phyloP scores from a whole-genome alignment of 2,329 filamentous ascomycete species.

The Neopestalotiopsis rosae region DNA sequence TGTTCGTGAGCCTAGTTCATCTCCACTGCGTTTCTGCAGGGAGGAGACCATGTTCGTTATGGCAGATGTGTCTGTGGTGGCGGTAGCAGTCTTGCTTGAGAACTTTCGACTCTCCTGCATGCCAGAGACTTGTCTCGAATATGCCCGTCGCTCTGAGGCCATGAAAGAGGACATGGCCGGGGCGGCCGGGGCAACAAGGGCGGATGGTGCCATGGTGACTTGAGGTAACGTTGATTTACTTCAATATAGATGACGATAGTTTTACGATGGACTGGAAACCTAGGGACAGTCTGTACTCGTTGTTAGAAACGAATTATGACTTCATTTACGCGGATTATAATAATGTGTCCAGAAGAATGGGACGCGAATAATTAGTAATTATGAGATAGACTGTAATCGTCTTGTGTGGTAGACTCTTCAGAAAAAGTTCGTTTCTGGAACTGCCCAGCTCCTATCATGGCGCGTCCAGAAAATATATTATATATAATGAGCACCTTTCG shows the following conservation, averaged over 20 bases:
- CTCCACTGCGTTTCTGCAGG: conserved; percentile 34
- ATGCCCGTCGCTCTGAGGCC: not conserved
- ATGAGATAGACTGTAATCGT: not conserved
- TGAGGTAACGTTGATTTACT: not conserved
- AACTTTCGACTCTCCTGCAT: not conserved
- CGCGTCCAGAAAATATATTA: not conserved
- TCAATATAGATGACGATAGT: not conserved
- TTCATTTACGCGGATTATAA: not conserved
- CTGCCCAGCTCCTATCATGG: not conserved
- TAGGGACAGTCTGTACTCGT: not conserved
- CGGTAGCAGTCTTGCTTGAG: not conserved
- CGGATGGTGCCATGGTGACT: conserved; percentile 3
- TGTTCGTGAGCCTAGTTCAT: conserved; percentile 35
- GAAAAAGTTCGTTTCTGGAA: not conserved
- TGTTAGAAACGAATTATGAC: not conserved
- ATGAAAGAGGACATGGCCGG: conserved; percentile 5
- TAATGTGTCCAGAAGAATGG: not conserved
- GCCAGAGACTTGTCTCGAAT: not conserved
- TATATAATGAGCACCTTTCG: not conserved
- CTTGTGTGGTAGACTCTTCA: not conserved
- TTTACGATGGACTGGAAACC: not conserved
- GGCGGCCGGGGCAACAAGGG: not conserved
- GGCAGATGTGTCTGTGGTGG: conserved; percentile 29
- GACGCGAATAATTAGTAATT: not conserved
- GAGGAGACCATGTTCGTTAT: conserved; percentile 36